Evolutionary conservation across 163 green algal genomes (phyloP).

Genomic region (Volvox carteri): DNA sequence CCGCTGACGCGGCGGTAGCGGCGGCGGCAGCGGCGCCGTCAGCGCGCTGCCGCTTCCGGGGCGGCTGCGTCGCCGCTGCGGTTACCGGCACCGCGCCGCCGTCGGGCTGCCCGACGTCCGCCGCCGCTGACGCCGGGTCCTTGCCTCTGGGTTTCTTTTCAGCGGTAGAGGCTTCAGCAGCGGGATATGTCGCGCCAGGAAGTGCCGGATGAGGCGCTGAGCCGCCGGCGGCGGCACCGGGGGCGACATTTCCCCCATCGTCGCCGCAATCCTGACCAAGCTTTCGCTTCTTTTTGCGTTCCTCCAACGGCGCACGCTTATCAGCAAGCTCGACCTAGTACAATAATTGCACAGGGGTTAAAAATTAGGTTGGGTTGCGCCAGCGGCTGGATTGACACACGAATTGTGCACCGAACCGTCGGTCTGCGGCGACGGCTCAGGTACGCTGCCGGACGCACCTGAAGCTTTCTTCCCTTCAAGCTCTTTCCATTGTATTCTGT

Average conservation of each 20-base stretch:
- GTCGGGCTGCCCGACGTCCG: not conserved
- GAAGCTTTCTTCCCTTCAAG: slow-evolving; percentile 82
- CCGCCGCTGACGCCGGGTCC: not conserved
- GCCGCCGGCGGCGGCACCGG: too few species aligned
- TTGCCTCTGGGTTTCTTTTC: not conserved
- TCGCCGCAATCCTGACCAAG: slow-evolving; percentile 42
- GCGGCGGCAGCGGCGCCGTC: not conserved
- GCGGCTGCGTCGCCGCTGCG: not conserved
- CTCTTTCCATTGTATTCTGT: slow-evolving; percentile 77
- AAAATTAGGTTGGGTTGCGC: too few species aligned
- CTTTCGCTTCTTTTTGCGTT: slow-evolving; percentile 81
- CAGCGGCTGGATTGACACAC: too few species aligned
- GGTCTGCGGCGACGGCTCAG: not conserved
- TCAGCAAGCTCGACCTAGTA: slow-evolving; percentile 83
- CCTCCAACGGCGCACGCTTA: slow-evolving; percentile 79
- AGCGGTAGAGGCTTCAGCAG: not conserved
- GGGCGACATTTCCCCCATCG: too few species aligned
- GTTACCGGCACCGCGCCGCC: not conserved
- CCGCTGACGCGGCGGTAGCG: not conserved
- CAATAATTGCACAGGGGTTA: not conserved
- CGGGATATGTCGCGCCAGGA: too few species aligned
- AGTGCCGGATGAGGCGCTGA: too few species aligned
- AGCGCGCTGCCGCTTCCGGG: not conserved
- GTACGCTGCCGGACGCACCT: slow-evolving; percentile 65
- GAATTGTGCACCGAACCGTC: too few species aligned